Conservation (phyloP, 345 rosid species). For the Kandelia obovata region DNA sequence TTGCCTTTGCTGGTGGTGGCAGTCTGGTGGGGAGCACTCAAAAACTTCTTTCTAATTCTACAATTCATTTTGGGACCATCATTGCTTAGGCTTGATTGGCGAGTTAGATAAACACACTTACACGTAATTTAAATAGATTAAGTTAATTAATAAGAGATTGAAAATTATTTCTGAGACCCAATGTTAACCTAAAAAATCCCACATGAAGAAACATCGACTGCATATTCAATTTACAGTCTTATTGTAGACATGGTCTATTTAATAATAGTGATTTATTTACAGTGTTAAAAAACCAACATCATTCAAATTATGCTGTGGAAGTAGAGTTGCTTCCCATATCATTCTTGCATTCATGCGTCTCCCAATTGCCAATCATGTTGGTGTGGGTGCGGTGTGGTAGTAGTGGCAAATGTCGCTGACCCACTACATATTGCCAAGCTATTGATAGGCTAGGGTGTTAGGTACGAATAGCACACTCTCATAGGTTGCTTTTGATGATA, state of each 20-base stretch:
- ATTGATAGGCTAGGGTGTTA: not conserved
- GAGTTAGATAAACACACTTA: not conserved
- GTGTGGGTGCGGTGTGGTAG: not conserved
- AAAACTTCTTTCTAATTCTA: not conserved
- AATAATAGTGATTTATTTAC: no score
- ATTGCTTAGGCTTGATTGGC: not conserved
- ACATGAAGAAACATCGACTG: no score
- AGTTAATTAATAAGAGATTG: no score
- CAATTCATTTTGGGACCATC: not conserved
- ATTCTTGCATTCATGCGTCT: no score
- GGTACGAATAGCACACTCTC: not conserved
- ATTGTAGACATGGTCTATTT: no score
- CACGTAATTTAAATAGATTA: no score
- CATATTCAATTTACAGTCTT: no score
- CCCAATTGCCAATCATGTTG: not conserved
- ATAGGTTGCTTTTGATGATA: not conserved
- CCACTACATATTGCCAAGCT: no score
- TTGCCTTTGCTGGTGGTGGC: not conserved
- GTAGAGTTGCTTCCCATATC: not conserved
- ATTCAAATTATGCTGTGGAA: no score
- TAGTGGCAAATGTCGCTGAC: not conserved
- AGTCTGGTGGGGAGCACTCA: not conserved
- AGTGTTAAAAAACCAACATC: no score
- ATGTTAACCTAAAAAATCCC: no score
- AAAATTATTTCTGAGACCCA: no score